These are phyloP conservation scores for Lanmaoa rubissima DNA, from an alignment of 768 basidiomycete genomes.

Conservation along the genomic window DNA sequence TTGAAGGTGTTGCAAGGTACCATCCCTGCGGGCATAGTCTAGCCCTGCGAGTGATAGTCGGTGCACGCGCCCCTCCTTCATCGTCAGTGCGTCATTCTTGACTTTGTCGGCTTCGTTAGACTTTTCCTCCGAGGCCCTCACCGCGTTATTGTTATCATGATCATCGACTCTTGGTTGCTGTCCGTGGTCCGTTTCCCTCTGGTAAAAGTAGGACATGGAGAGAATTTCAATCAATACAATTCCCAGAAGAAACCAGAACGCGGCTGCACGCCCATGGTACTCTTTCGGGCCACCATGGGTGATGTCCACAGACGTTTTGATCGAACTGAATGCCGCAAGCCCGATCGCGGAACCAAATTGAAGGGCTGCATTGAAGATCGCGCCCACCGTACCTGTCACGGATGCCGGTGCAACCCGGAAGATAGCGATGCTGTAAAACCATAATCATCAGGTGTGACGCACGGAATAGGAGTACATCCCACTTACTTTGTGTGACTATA, in stretches of 20 bases:
- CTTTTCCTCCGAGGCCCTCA: not conserved
- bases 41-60: not conserved
- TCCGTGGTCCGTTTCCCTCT: constrained; percentile 13
- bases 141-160: not conserved
- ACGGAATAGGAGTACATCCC: not conserved
- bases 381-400: constrained; percentile 54
- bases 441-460: not conserved
- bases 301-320: constrained; percentile 44
- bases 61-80: not conserved
- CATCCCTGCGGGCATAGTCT: not conserved
- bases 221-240: constrained; percentile 34
- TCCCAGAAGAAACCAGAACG: constrained; percentile 45
- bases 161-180: not conserved
- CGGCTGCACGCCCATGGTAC: constrained; percentile 43
- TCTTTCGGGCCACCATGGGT: constrained; percentile 29
- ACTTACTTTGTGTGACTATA: constrained; percentile 51
- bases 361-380: constrained; percentile 53
- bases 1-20: not conserved
- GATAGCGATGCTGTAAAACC: constrained; percentile 43
- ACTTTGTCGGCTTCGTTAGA: not conserved
- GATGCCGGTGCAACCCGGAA: constrained; percentile 46
- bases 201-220: constrained; percentile 37
- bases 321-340: constrained; percentile 46
- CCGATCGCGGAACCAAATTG: constrained; percentile 54
- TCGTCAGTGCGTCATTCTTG: not conserved